Evolutionary conservation across 345 rosid species (phyloP), one percentile per base, ranked within the genome.

Genomic region (Aurinia saxatilis): DNA sequence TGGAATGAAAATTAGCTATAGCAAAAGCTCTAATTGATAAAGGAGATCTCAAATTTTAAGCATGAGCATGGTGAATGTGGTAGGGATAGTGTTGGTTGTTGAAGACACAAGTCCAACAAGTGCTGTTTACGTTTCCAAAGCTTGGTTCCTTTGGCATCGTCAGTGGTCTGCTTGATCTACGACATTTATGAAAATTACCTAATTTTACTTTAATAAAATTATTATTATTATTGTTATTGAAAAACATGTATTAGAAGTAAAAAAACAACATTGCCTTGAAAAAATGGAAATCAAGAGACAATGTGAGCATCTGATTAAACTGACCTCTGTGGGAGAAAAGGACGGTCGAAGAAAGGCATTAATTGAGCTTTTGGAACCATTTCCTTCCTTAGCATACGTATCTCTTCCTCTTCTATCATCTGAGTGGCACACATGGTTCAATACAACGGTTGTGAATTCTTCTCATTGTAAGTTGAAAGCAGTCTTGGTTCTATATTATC

Each of bases 331-430:
- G 95, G 97, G 30, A 61, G 74, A 73, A 90, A 90, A 44, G 97
- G 95, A 50, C 83, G 79, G 33, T 83, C 90, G 33, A 90, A 83
- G 35, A 67, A 73, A 65, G 97, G 97, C 97, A 87, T 87, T 70
- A 90, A 64, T 19, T 85, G 93, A 41, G 89, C 93, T 81, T 83
- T 81, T 10, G 93, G 96, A 38, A 90, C 73, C 97, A 90, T 90
- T 71, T 87, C 89, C 27, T 85, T 90, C 53, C 97, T 82, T 55
- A 87, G 55, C 78, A 65, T 48, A 23, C 84, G 82, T 30, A 87
- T 23, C 79, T 84, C 96, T 72, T 90, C 86, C 27, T 90, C 84
- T 53, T 87, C 93, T 29, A 87, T 79, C 74, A 87, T 76, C 97
- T 90, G n/a, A n/a, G n/a, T n/a, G 76, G 29, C 53, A 19, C 27